A percentile compares a stretch with the other conserved stretches of the same genome.
phyloP scores from a whole-genome alignment of 2,329 filamentous ascomycete genomes.

The Fusarium heterosporum region DNA sequence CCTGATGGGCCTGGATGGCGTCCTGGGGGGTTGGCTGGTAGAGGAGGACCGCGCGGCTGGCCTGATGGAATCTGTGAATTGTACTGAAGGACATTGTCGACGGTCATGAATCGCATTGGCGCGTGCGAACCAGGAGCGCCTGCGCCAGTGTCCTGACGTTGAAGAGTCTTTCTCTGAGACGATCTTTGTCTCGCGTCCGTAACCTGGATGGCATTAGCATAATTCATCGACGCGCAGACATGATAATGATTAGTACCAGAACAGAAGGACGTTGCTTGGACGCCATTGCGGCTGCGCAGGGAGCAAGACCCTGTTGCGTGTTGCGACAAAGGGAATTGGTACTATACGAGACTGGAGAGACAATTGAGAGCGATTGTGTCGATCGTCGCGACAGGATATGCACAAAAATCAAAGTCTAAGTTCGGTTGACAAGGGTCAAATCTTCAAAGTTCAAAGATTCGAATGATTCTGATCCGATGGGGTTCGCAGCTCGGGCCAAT shows the following conservation, averaged over 20 bases:
- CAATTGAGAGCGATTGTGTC: background rate
- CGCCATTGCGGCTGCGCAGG: conserved; percentile 51
- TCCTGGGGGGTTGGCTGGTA: conserved; percentile 54
- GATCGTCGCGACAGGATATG: conserved; percentile 8
- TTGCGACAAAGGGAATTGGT: background rate
- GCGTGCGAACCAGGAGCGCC: conserved; percentile 48
- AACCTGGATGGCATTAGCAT: conserved; percentile 48
- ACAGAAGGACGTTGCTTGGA: conserved; percentile 69
- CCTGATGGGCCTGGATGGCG: conserved; percentile 35
- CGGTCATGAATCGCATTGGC: conserved; percentile 82
- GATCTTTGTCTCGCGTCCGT: conserved; percentile 55
- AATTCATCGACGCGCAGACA: conserved; percentile 17
- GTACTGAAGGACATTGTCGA: conserved; percentile 95
- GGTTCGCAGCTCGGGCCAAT: conserved; percentile 39
- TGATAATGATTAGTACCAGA: conserved; percentile 59
- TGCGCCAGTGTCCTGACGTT: conserved; percentile 51
- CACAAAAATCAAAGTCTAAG: conserved; percentile 7
- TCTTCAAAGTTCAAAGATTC: conserved; percentile 29
- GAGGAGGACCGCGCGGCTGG: conserved; percentile 81
- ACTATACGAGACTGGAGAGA: background rate
- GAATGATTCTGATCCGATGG: conserved; percentile 38
- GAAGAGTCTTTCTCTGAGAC: conserved; percentile 49
- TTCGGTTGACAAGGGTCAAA: conserved; percentile 24
- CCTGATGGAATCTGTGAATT: conserved; percentile 95
- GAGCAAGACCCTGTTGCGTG: background rate